Evolutionary conservation across 73 alveolate species (phyloP), one percentile per base, ranked within the genome.

Genomic region (Tetrahymena thermophila): DNA sequence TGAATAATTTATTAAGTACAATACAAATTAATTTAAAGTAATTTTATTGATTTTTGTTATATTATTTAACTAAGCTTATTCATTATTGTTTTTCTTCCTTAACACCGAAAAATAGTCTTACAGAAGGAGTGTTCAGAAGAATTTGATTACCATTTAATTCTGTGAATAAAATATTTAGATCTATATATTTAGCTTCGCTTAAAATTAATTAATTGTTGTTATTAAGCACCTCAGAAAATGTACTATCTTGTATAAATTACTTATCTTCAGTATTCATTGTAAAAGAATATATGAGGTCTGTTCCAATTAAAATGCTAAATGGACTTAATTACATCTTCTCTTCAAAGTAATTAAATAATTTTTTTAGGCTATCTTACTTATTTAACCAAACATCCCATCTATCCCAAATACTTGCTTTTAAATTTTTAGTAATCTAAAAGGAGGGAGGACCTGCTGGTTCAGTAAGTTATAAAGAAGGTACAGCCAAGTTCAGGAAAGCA

Each of bases 401-500:
- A 89, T 95, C 97, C 97, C 97, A 95, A 28, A 95, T 37, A 50
- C 93, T 95, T n/a, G 93, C 93, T 28, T 44, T 95, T 23, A 95
- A 58, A 34, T 85, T 93, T 55, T 95, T 71, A 50, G 55, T 50
- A 1, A 95, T 34, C 23, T 95, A 85, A 31, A 95, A 55, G 2
- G 93, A 34, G 35, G 71, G 93, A 9, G 94, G 93, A 38, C 44
- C 56, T 34, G 83, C 94, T 2, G 97, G 97, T 35, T 95, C 97
- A 34, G 97, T 95, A 31, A 95, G 94, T 83, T 85, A n/a, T 10
- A 95, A 43, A 28, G 94, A 50, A 3, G 97, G 97, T 23, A 95
- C 95, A 44, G 97, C 97, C 38, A 95, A 85, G 89, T 95, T 95
- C 15, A 95, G 93, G 94, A 95, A 95, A 35, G 95, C 97, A 95